Evolutionary conservation across 2,329 filamentous ascomycete species (phyloP), one percentile per base, ranked within the genome.

Genomic region (Neoarthrinium moseri): DNA sequence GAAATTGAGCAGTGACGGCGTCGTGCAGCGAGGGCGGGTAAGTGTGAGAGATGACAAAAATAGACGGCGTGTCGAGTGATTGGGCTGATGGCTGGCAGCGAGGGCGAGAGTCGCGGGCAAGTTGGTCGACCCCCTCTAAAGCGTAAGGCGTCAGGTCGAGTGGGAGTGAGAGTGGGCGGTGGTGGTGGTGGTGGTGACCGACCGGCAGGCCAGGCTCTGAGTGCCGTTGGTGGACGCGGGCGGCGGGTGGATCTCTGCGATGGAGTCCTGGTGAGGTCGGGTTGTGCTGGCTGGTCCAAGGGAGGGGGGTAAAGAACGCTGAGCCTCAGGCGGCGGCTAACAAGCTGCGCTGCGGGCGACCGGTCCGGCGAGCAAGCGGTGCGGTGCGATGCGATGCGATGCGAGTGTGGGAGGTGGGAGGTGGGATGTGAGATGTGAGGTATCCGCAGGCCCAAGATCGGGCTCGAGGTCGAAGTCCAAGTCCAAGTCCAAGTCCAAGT

Each of bases 1-100:
- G 30, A 36, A 44, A 35, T 34, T 24, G 41, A 44, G 32, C 20
- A 23, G 32, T 27, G 32, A 30, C 40, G 40, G 40, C 26, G 40
- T 30, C 18, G 40, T 43, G 27, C 22, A 35, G 32, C 41, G 22
- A 36, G 32, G 6, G 21, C 20, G 12, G 41, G 41, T 20, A 22
- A 15, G 13, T 29, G 26, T n/a, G 26, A 13, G 18, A 36, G 29
- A 26, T 23, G 32, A 23, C 41, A 44, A 44, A 34, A 35, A 44
- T 26, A 44, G 32, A 35, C 17, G 35, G 21, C 20, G 13, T 22
- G 17, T 17, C 7, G 8, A 24, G 10, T 21, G 39, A 21, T 18
- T 23, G 36, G 15, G 20, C 12, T 33, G 15, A 24, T 32, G 26
- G 27, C 33, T 13, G 21, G 22, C 39, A n/a, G 18, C 21, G 27